Percentiles rank a stretch among this genome's conserved stretches.
Conservation (phyloP, 192 early-diverging fungal species). For the Haplosporangium gracile region DNA sequence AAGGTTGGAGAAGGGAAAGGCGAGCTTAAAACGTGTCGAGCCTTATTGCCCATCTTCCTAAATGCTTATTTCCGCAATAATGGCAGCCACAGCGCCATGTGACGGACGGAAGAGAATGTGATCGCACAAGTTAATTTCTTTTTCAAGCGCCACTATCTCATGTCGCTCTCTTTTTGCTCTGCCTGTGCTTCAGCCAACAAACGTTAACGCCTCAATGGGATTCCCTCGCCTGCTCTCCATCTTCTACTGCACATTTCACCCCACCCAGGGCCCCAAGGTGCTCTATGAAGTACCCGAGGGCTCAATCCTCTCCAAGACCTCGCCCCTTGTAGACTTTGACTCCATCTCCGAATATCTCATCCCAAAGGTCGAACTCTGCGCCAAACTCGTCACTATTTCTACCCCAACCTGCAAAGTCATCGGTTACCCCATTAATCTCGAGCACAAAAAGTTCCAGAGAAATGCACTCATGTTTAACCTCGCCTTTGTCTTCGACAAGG, state of each 20-base stretch:
- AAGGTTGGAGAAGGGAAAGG: too few species aligned
- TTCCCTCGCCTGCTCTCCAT: conserved; percentile 78
- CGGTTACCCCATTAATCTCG: conserved; percentile 81
- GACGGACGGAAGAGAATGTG: not conserved
- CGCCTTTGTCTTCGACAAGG: conserved; percentile 93
- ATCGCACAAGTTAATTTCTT: not conserved
- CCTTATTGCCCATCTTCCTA: too few species aligned
- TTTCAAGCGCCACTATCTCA: not conserved
- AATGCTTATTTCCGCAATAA: too few species aligned
- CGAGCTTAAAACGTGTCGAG: too few species aligned
- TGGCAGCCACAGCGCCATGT: too few species aligned
- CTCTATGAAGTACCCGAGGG: conserved; percentile 84
- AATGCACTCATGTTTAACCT: conserved; percentile 94
- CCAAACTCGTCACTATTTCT: conserved; percentile 79
- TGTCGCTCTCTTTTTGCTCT: not conserved
- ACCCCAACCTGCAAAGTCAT: conserved; percentile 80
- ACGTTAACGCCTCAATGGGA: conserved; percentile 28
- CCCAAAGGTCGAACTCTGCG: conserved; percentile 83
- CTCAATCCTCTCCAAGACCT: conserved; percentile 64
- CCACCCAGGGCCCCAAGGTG: conserved; percentile 80
- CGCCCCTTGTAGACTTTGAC: conserved; percentile 79
- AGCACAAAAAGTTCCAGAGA: conserved; percentile 77
- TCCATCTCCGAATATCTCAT: conserved; percentile 87
- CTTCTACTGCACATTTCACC: conserved; percentile 88
- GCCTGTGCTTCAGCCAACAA: not conserved